These are phyloP conservation scores for Botrytis fabae DNA, from an alignment of 2,329 filamentous ascomycete genomes.

Conservation along the genomic window DNA sequence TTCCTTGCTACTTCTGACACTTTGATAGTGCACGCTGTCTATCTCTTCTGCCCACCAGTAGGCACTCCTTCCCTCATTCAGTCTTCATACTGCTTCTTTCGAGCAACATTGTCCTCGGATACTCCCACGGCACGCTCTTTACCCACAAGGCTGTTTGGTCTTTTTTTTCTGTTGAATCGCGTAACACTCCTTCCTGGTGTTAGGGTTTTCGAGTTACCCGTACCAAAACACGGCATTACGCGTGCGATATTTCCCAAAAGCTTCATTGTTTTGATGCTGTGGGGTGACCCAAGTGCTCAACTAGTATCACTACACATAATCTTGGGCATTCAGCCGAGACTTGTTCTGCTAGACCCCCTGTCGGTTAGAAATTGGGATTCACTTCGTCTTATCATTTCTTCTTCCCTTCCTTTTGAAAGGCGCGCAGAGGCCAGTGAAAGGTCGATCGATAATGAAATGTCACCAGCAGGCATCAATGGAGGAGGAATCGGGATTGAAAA, in stretches of 20 bases:
- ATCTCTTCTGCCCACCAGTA: background rate
- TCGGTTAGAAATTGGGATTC: background rate
- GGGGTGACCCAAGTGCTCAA: background rate
- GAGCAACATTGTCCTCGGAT: background rate
- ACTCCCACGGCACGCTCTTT: background rate
- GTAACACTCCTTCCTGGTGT: background rate
- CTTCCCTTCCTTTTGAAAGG: background rate
- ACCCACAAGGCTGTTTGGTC: background rate
- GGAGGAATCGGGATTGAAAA: conserved; percentile 27
- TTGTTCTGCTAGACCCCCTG: background rate
- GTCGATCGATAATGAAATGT: conserved; percentile 28
- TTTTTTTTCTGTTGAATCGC: background rate
- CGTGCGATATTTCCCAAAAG: background rate
- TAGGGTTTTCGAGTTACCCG: background rate
- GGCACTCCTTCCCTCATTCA: background rate
- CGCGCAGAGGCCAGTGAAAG: conserved; percentile 2
- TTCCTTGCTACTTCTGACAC: background rate
- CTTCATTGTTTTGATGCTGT: background rate
- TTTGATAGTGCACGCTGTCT: background rate
- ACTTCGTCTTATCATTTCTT: background rate
- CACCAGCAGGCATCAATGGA: conserved; percentile 26
- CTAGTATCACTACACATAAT: background rate
- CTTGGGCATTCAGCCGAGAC: background rate
- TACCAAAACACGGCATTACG: conserved; percentile 7
- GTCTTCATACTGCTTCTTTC: background rate